Base-by-base conservation (phyloP, 176 grass and related monocot genomes). In the Thalia dealbata region DNA sequence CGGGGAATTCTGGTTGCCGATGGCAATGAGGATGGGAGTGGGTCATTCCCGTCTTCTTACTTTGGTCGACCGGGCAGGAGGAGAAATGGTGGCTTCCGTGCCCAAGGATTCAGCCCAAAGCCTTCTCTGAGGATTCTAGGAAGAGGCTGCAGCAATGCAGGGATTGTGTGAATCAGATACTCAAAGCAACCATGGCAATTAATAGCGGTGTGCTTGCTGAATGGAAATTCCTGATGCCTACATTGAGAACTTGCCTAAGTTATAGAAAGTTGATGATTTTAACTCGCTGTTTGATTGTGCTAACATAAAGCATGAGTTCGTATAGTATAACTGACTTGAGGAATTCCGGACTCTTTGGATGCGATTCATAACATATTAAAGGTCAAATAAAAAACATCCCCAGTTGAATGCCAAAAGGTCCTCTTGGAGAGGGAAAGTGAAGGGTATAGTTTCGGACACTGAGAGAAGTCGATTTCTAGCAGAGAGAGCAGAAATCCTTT, bases 81-180 rank as follows among this genome's bases (percentile, higher is more conserved):
- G 93, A 91, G 22, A 92, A 97, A 77, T 97, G 93, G 93, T 97
- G 93, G 93, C 70, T 97, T 73, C 93, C 93, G 0, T 97, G 84
- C 81, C 93, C 93, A 1, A 72, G 87, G 9, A 90, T 97, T 50
- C 89, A 85, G 10, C 76, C 85, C 44, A 92, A 88, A 75, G 93
- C 89, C 24, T 62, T 92, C 1, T 88, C 93, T 0, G 93, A 92
- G 73, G 93, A 83, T 52, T 77, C 87, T 12, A 77, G 93, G 86
- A 92, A 88, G 82, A 92, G 86, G 73, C 63, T 97, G 81, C 89
- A 97, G 55, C 89, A 97, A 54, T 90, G 87, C 69, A 85, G 93
- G 84, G 93, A 97, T 73, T 92, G 93, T 41, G 87, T 83, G 0
- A 92, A 91, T 76, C 93, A 97, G 87, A 97, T 97, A 78, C 65